Percentiles rank a stretch among this genome's conserved stretches.
phyloP scores from a whole-genome alignment of 1,284 basidiomycete species.

The Retiboletus flavoniger region DNA sequence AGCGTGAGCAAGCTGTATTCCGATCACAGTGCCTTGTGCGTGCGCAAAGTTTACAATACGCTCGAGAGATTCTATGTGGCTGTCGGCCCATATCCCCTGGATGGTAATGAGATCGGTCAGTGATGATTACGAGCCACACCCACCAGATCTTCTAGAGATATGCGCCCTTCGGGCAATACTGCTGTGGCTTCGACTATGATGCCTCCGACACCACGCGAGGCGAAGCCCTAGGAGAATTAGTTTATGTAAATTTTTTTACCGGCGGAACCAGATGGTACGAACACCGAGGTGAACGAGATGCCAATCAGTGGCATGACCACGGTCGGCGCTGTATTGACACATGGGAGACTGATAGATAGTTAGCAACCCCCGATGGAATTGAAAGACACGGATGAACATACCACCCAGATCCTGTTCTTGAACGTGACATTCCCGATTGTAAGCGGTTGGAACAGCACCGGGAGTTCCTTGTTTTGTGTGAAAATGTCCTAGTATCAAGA shows the following conservation, averaged over 20 bases:
- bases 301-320: constrained; percentile 75
- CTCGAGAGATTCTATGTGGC: constrained; percentile 53
- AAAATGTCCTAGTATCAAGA: constrained; percentile 38
- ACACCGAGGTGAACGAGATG: constrained; percentile 75
- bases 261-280: constrained; percentile 21
- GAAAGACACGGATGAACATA: constrained; percentile 24
- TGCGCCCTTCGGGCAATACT: constrained; percentile 76
- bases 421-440: constrained; percentile 63
- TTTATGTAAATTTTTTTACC: not conserved
- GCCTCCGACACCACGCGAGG: constrained; percentile 59
- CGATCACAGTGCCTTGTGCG: constrained; percentile 46
- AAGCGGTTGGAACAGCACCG: constrained; percentile 67
- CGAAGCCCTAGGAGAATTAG: constrained; percentile 45
- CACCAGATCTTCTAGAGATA: constrained; percentile 65
- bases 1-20: constrained; percentile 63
- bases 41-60: constrained; percentile 60
- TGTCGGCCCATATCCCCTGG: constrained; percentile 66
- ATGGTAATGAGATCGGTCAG: constrained; percentile 7
- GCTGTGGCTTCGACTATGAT: constrained; percentile 70
- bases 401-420: constrained; percentile 71
- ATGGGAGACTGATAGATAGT: constrained; percentile 58
- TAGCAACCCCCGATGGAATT: not conserved
- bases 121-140: constrained; percentile 3
- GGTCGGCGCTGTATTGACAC: constrained; percentile 75
- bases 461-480: constrained; percentile 46